Evolutionary conservation across 345 rosid species (phyloP), one percentile per base, ranked within the genome.

Genomic region (Salix koriyanagi): DNA sequence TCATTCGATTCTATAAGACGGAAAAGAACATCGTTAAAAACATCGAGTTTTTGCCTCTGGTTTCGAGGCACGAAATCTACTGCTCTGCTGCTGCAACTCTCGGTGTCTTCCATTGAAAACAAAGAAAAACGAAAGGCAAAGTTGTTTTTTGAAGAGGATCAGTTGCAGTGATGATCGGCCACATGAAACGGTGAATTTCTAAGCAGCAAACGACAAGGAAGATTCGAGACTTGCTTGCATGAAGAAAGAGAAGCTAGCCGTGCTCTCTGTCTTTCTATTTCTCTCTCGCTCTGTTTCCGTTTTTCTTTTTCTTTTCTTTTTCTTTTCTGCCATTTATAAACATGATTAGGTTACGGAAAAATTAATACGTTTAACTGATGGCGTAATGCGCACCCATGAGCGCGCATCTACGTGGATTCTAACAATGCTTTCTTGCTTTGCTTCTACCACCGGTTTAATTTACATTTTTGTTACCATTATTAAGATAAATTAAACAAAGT

Each of bases 11-110:
- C 88, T 71, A 67, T 79, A 67, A 91, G 89, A 62, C 85, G 84
- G 71, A 78, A 68, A 46, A 91, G 85, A 32, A 91, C 85, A 46
- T 84, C 85, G 60, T 71, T 72, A 78, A 76, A 88, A 25, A 85
- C 88, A 75, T 89, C 88, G 34, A 79, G 71, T 77, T 83, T 91
- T 76, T 79, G 85, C 80, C 88, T 75, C 85, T 54, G 87, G 50
- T 68, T 85, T 58, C 89, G 82, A 69, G 83, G 79, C 44, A 60
- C 73, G 60, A 75, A 90, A 58, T 78, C 87, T 67, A 74, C 86
- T 10, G 85, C 88, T 85, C 89, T 75, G 67, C 92, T 86, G 69
- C 89, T 77, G 79, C 90, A 84, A 71, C 92, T 88, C 85, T 84
- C 89, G 48, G 87, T 73, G 66, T 86, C 89, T 76, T 76, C 94